Conservation (phyloP, 176 grass and related monocot species). For the Oryza australiensis region DNA sequence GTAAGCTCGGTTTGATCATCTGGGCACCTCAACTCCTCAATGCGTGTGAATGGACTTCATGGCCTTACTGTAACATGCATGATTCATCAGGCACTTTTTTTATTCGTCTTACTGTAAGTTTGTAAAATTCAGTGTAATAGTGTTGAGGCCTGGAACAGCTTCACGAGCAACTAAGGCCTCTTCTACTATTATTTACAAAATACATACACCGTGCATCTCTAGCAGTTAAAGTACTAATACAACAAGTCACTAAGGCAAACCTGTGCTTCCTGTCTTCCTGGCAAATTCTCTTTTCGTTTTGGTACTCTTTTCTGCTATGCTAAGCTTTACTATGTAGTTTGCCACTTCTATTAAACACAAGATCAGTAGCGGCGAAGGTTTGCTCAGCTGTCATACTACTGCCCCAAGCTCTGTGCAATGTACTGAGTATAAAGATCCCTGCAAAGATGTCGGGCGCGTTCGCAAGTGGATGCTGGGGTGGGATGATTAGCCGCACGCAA, state of each 20-base stretch:
- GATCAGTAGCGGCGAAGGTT: neutral
- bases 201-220: slow-evolving; percentile 2
- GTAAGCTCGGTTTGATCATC: slow-evolving; percentile 20
- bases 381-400: slow-evolving; percentile 21
- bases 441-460: slow-evolving; percentile 16
- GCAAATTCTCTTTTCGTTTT: neutral
- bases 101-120: slow-evolving; percentile 1
- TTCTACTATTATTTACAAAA: slow-evolving; percentile 5
- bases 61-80: neutral
- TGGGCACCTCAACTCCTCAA: neutral
- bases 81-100: slow-evolving; percentile 31
- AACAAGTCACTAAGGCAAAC: neutral
- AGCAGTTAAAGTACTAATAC: neutral
- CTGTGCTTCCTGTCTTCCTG: neutral
- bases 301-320: neutral
- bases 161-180: slow-evolving; percentile 24
- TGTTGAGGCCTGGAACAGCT: slow-evolving; percentile 31
- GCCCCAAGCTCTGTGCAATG: slow-evolving; percentile 58
- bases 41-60: neutral
- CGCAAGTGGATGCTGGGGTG: no score
- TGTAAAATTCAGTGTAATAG: slow-evolving; percentile 37
- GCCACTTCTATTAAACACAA: neutral
- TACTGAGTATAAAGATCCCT: slow-evolving; percentile 66
- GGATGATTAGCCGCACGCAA: no score
- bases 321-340: neutral